Percentiles rank a stretch among this genome's conserved stretches.
Conservation (phyloP, 1,284 basidiomycete genomes). For the Trichosporon sp. region DNA sequence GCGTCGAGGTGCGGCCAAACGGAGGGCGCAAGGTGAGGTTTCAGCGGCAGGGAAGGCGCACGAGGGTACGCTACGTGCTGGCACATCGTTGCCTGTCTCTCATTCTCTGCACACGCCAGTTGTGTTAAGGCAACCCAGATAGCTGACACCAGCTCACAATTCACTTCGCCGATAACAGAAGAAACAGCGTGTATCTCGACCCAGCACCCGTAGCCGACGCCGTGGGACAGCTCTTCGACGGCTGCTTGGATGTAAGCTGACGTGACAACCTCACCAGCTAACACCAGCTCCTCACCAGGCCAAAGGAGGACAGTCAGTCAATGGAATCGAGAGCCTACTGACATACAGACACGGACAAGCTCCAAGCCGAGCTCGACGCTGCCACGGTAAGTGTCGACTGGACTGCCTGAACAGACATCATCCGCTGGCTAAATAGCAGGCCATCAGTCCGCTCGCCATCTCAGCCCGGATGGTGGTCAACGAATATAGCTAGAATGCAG, state of each 20-base stretch:
- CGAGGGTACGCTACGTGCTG: too few species aligned
- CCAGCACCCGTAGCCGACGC: neutral
- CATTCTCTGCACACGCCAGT: too few species aligned
- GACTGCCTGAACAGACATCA: too few species aligned
- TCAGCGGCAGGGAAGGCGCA: too few species aligned
- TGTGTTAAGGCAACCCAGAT: too few species aligned
- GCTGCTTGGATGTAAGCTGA: constrained; percentile 4
- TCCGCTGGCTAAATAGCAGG: too few species aligned
- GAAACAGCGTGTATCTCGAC: constrained; percentile 7
- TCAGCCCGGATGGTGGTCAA: too few species aligned
- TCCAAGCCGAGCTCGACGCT: neutral
- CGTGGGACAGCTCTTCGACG: constrained; percentile 1
- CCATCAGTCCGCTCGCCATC: too few species aligned
- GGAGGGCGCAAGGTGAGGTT: constrained; percentile 12
- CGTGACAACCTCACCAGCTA: neutral
- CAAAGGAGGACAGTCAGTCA: neutral
- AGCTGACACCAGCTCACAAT: constrained; percentile 13
- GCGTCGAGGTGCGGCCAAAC: constrained; percentile 4
- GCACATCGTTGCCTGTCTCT: too few species aligned
- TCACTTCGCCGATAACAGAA: neutral
- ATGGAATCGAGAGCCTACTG: too few species aligned
- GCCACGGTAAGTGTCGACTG: neutral
- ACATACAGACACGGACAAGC: neutral
- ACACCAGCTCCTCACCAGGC: neutral
- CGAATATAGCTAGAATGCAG: too few species aligned